Evolutionary conservation across 169 alveolate species (phyloP).

Genomic region (Cryptosporidium andersoni): DNA sequence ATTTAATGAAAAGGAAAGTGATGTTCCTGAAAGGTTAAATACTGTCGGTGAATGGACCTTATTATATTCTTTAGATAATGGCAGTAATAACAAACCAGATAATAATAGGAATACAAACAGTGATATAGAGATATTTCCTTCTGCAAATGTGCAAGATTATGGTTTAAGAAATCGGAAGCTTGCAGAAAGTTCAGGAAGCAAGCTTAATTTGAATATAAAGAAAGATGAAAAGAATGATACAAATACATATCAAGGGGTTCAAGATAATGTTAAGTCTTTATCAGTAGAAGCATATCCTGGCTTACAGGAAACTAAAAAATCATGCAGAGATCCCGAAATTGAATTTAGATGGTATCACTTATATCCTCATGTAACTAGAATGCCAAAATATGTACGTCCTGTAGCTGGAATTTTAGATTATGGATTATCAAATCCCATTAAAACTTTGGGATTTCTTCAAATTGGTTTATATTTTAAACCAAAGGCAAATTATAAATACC

Average conservation of each 20-base stretch:
- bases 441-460: constrained; percentile 61
- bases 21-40: too few relatives aligned
- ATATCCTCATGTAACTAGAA: constrained; percentile 43
- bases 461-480: constrained; percentile 35
- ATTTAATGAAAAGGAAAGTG: not conserved
- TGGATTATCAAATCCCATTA: constrained; percentile 57
- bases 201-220: constrained; percentile 23
- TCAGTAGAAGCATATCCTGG: not conserved
- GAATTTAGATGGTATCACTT: constrained; percentile 60
- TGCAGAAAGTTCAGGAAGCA: constrained; percentile 5
- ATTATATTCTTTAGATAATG: not conserved
- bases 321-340: not conserved
- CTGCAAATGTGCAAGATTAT: not conserved
- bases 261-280: not conserved
- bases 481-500: not conserved
- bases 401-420: constrained; percentile 62
- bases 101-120: not conserved
- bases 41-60: not conserved
- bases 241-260: not conserved
- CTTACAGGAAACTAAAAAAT: not conserved
- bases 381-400: constrained; percentile 47
- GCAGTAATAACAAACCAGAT: not conserved
- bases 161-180: not conserved
- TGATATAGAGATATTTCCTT: too few relatives aligned
- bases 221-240: constrained; percentile 9